These are phyloP conservation scores for Beta corolliflora DNA, from an alignment of 179 eudicot species.

Conservation along the genomic window DNA sequence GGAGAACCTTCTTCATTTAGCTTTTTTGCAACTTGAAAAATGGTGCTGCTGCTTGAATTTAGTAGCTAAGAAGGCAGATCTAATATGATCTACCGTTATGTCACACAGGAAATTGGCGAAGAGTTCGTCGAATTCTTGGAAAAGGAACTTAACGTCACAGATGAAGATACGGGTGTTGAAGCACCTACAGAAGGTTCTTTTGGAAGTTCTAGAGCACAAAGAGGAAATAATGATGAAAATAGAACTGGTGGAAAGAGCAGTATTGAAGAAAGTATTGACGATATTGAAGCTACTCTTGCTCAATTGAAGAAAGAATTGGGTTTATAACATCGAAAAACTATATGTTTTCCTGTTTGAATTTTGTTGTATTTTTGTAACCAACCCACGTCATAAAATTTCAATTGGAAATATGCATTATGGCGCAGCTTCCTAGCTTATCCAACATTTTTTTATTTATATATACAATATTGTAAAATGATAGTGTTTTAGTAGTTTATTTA, in stretches of 20 bases:
- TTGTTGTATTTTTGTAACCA: background rate
- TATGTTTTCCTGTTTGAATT: background rate
- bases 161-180: conserved; percentile 33
- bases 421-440: too few relatives aligned
- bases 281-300: conserved; percentile 91
- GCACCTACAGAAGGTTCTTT: conserved; percentile 28
- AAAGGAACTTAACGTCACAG: conserved; percentile 79
- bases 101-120: conserved; percentile 86
- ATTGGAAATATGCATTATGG: background rate
- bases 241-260: conserved; percentile 39
- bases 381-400: background rate
- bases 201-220: conserved; percentile 33
- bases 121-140: conserved; percentile 96
- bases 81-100: background rate
- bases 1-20: too few relatives aligned
- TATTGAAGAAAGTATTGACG: conserved; percentile 72
- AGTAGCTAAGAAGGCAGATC: background rate
- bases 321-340: conserved; percentile 35
- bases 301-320: conserved; percentile 87
- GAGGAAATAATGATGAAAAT: conserved; percentile 31
- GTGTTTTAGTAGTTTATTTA: too few relatives aligned
- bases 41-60: background rate
- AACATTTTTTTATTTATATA: too few relatives aligned
- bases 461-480: too few relatives aligned
- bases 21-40: background rate